phyloP scores from a whole-genome alignment of 2,329 filamentous ascomycete genomes.

The Ophiosphaerella narmari region DNA sequence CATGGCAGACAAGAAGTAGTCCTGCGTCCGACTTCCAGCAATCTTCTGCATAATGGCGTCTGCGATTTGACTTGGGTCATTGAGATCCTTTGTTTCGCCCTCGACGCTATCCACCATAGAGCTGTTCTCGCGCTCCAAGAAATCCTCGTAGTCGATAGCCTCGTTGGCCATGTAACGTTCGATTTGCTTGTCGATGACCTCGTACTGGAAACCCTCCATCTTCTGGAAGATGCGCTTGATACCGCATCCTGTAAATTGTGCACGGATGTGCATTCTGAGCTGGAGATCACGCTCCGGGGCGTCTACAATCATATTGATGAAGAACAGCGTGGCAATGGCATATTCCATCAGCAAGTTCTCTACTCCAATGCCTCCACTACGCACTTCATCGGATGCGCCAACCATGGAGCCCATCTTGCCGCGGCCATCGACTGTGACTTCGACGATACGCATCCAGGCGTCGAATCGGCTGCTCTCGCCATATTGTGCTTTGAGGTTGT shows the following conservation, averaged over 20 bases:
- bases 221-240: constrained; percentile 93
- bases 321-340: constrained; percentile 87
- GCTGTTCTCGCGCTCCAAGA: constrained; percentile 87
- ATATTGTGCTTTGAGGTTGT: constrained; percentile 84
- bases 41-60: constrained; percentile 90
- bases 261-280: constrained; percentile 88
- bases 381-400: constrained; percentile 92
- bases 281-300: constrained; percentile 87
- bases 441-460: constrained; percentile 97
- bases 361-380: constrained; percentile 96
- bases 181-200: constrained; percentile 97
- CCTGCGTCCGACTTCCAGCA: constrained; percentile 80
- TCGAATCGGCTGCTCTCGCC: constrained; percentile 96
- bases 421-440: constrained; percentile 93
- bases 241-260: constrained; percentile 93
- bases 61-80: constrained; percentile 88
- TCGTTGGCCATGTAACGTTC: constrained; percentile 92
- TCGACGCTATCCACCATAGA: constrained; percentile 89
- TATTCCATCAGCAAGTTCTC: constrained; percentile 99
- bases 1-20: constrained; percentile 94
- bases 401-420: constrained; percentile 99
- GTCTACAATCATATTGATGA: constrained; percentile 97
- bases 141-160: constrained; percentile 97
- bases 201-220: constrained; percentile 98
- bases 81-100: constrained; percentile 87